phyloP scores from a whole-genome alignment of 2,329 filamentous ascomycete genomes.

The Hymenoscyphus fraxineus region DNA sequence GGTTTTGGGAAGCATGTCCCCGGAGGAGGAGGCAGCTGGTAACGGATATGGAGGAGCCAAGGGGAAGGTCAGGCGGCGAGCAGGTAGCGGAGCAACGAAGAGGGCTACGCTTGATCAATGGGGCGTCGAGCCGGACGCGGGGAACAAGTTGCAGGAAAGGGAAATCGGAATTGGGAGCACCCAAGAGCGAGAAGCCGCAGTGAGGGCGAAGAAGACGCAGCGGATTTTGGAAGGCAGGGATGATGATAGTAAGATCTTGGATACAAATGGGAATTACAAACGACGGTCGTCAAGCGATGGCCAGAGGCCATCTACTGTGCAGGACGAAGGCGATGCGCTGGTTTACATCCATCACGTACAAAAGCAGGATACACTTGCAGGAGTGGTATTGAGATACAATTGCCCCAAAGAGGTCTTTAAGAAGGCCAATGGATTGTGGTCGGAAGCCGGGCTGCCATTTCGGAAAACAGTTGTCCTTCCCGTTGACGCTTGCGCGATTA shows the following conservation, averaged over 20 bases:
- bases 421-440: constrained; percentile 91
- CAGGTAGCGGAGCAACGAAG: constrained; percentile 4
- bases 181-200: constrained; percentile 49
- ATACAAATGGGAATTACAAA: constrained; percentile 36
- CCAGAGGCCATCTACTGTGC: constrained; percentile 23
- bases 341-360: constrained; percentile 88
- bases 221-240: constrained; percentile 60
- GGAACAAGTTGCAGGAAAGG: constrained; percentile 10
- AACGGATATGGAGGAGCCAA: background rate
- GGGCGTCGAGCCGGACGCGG: constrained; percentile 28
- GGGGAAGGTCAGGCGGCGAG: background rate
- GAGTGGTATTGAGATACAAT: constrained; percentile 84
- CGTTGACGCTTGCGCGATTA: constrained; percentile 82
- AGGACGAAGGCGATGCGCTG: constrained; percentile 68
- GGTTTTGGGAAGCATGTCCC: constrained; percentile 31
- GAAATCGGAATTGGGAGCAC: constrained; percentile 51
- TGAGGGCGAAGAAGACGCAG: constrained; percentile 54
- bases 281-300: constrained; percentile 32
- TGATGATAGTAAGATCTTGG: constrained; percentile 55
- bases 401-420: constrained; percentile 79
- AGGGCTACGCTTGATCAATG: constrained; percentile 23
- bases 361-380: constrained; percentile 81
- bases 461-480: constrained; percentile 79
- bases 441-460: constrained; percentile 83
- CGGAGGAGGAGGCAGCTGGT: constrained; percentile 13